Evolutionary conservation across 345 rosid genomes (phyloP).

Genomic region (Physaria fendleri): DNA sequence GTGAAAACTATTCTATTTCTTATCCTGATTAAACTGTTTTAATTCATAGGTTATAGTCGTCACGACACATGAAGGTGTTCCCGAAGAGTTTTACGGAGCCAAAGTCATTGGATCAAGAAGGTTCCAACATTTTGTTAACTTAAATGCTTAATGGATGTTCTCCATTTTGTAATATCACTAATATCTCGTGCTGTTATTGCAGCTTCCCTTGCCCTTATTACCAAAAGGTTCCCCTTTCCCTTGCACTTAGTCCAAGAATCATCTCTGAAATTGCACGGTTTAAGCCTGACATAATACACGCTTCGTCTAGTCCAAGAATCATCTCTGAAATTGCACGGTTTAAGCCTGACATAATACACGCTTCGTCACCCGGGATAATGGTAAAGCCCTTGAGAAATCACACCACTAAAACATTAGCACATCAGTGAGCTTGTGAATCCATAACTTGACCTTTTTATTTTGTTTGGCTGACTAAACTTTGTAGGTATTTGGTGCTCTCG

Average conservation of each 20-base stretch:
- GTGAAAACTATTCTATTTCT: background rate
- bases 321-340: too few species aligned
- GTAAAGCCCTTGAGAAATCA: slow-evolving; percentile 27
- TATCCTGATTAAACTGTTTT: background rate
- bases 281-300: slow-evolving; percentile 99
- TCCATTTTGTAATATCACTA: background rate
- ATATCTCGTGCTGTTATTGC: slow-evolving; percentile 18
- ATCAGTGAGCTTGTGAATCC: background rate
- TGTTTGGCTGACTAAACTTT: background rate
- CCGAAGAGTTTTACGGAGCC: slow-evolving; percentile 90
- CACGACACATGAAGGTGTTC: slow-evolving; percentile 99
- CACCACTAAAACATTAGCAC: background rate
- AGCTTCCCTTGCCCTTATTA: slow-evolving; percentile 96
- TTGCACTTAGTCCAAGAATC: slow-evolving; percentile 97
- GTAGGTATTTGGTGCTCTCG: slow-evolving; percentile 93
- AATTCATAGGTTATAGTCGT: slow-evolving; percentile 76
- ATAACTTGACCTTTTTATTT: background rate
- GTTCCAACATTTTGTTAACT: slow-evolving; percentile 22
- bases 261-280: slow-evolving; percentile 89
- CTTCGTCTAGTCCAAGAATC: too few species aligned
- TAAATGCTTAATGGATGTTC: background rate
- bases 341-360: too few species aligned
- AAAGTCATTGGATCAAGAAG: slow-evolving; percentile 90
- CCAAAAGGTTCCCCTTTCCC: slow-evolving; percentile 91
- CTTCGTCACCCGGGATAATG: slow-evolving; percentile 99